A percentile compares a stretch with the other conserved stretches of the same genome.
These are phyloP conservation scores for Trichoderma afroharzianum DNA, from an alignment of 2,329 filamentous ascomycete genomes.

Conservation along the genomic window DNA sequence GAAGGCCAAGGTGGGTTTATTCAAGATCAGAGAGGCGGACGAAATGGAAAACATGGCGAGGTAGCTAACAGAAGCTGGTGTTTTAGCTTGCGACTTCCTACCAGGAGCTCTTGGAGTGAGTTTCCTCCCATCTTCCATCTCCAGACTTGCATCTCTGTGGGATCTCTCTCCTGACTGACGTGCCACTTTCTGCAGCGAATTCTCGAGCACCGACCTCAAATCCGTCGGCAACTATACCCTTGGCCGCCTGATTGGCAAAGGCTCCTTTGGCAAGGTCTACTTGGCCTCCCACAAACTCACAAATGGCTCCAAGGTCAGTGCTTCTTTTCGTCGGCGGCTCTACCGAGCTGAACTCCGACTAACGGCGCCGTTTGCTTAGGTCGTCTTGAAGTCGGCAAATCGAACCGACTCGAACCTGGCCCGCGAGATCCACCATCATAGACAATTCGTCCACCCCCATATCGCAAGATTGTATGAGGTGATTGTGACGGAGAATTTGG, in stretches of 20 bases:
- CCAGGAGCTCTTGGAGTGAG: constrained; percentile 90
- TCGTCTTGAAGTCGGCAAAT: constrained; percentile 96
- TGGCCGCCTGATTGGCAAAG: constrained; percentile 90
- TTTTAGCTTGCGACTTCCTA: constrained; percentile 89
- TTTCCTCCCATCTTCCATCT: constrained; percentile 18
- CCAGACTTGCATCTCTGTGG: background rate
- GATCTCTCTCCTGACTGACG: constrained; percentile 4
- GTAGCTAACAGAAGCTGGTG: background rate
- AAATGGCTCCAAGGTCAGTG: constrained; percentile 85
- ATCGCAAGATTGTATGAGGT: constrained; percentile 97
- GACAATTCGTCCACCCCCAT: constrained; percentile 95
- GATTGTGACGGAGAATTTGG: constrained; percentile 89
- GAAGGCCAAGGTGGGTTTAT: constrained; percentile 54
- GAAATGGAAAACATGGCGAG: background rate
- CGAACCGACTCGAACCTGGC: constrained; percentile 95
- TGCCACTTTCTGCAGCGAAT: constrained; percentile 63
- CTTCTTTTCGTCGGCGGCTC: background rate
- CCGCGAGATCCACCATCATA: constrained; percentile 96
- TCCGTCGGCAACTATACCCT: constrained; percentile 94
- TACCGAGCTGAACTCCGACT: constrained; percentile 18
- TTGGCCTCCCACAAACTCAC: constrained; percentile 94
- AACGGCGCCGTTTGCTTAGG: constrained; percentile 48
- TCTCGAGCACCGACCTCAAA: constrained; percentile 84
- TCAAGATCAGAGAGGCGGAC: background rate
- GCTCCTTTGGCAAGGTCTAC: constrained; percentile 98